A percentile compares a stretch with the other conserved stretches of the same genome.
Conservation (phyloP, 495 filamentous ascomycete genomes). For the Neurospora sp. region DNA sequence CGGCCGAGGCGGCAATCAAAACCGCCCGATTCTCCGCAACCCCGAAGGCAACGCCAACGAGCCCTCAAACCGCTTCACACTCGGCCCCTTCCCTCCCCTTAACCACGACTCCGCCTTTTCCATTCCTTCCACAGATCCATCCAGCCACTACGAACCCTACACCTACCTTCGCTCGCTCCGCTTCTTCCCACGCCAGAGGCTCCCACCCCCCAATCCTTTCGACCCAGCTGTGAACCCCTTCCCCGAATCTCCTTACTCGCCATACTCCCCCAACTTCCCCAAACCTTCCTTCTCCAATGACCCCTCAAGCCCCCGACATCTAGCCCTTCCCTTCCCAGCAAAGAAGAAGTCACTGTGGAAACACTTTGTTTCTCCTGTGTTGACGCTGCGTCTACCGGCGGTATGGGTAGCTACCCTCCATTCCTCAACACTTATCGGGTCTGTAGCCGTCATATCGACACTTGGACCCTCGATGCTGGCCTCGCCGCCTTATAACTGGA, state of each 20-base stretch:
- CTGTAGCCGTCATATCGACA: constrained; percentile 17
- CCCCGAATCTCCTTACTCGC: neutral
- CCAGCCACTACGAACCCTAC: constrained; percentile 4
- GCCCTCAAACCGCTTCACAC: neutral
- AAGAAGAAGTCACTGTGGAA: neutral
- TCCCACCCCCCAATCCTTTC: neutral
- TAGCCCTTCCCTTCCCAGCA: neutral
- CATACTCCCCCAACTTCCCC: neutral
- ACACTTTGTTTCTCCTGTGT: constrained; percentile 19
- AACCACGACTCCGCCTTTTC: neutral
- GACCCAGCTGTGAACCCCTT: neutral
- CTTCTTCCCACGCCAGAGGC: neutral
- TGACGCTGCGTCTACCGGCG: constrained; percentile 14
- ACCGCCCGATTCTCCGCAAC: neutral
- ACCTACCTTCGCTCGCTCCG: constrained; percentile 14
- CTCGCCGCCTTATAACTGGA: constrained; percentile 17
- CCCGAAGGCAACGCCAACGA: neutral
- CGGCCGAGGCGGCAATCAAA: neutral
- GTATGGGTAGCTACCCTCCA: constrained; percentile 21
- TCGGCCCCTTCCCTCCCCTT: neutral
- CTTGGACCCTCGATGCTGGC: constrained; percentile 17
- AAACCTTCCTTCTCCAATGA: neutral
- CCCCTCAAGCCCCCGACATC: neutral
- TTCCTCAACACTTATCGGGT: constrained; percentile 20
- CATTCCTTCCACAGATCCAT: neutral